A percentile compares a stretch with the other conserved stretches of the same genome.
Evolutionary conservation across 1,284 basidiomycete genomes (phyloP).

Genomic region (Cystobasidium slooffiae): DNA sequence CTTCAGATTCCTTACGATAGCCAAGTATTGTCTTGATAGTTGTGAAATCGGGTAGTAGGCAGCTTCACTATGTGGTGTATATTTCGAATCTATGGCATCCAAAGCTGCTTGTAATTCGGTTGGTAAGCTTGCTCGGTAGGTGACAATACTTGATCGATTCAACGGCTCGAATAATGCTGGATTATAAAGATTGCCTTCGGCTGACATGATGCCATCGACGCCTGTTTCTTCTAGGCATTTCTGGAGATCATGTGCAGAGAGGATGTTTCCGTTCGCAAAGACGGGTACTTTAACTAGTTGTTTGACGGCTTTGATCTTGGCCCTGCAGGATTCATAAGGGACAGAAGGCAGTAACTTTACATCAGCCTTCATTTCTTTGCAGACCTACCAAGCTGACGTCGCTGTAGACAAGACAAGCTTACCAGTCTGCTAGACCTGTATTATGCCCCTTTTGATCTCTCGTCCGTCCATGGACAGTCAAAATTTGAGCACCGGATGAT

Average conservation of each 20-base stretch:
- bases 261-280: conserved; percentile 96
- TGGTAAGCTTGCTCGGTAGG: conserved; percentile 49
- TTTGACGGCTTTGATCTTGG: conserved; percentile 82
- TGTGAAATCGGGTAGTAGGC: conserved; percentile 55
- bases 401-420: too few relatives aligned
- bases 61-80: conserved; percentile 39
- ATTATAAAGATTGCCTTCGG: conserved; percentile 94
- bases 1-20: conserved; percentile 72
- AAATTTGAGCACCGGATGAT: conserved; percentile 88
- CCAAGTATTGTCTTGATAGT: conserved; percentile 83
- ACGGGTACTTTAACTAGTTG: conserved; percentile 86
- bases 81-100: conserved; percentile 32
- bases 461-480: conserved; percentile 89
- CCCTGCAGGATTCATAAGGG: conserved; percentile 57
- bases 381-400: too few relatives aligned
- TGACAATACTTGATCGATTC: conserved; percentile 45
- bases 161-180: conserved; percentile 71
- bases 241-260: conserved; percentile 79
- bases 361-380: background rate
- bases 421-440: conserved; percentile 75
- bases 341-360: too few relatives aligned
- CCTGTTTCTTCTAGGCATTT: conserved; percentile 79
- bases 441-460: conserved; percentile 86
- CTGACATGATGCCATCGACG: conserved; percentile 90
- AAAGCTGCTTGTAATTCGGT: conserved; percentile 49